Evolutionary conservation across 2,329 filamentous ascomycete species (phyloP), one percentile per base, ranked within the genome.

Genomic region (Penicillium sp.): DNA sequence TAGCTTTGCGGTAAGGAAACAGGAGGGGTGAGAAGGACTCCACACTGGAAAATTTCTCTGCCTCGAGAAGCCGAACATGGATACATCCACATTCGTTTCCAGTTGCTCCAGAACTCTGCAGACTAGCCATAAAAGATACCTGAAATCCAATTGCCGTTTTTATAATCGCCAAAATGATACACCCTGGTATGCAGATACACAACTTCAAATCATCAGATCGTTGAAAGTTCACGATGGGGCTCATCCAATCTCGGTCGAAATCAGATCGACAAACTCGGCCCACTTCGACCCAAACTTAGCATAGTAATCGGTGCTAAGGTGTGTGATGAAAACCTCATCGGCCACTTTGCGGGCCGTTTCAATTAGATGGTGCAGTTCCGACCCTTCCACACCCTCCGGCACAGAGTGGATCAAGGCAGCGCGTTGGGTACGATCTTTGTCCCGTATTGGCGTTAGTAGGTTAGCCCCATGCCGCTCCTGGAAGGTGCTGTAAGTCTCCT

Each of bases 271-370:
- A 64, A 77, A 77, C 13, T 72, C 72, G 13, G 51, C 52, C 76
- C 75, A 77, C 41, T 65, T 64, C 11, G 49, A 43, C 41, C 74
- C 74, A 63, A 77, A 78, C 41, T 68, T 70, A 33, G 75, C 69
- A 62, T 78, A 78, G 61, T 76, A 77, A 59, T 77, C 67, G 11
- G 64, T 64, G 44, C 59, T 66, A 49, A 76, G 65, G 50, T 76
- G 73, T 7, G 76, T 78, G 56, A 78, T 66, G 59, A 75, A 78
- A 26, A 78, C 56, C 56, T 73, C 72, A 29, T 75, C 74, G 11
- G 73, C 73, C 6, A 74, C 66, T 29, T 63, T 63, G 41, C 73
- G 70, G 33, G 70, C 65, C 31, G 73, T 62, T 60, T 71, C 68
- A 10, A 77, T 70, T 14, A 78, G 62, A n/a, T 60, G 59, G 9